These are phyloP conservation scores for Neonectria sp. DNA, from an alignment of 2,329 filamentous ascomycete genomes.

Conservation along the genomic window DNA sequence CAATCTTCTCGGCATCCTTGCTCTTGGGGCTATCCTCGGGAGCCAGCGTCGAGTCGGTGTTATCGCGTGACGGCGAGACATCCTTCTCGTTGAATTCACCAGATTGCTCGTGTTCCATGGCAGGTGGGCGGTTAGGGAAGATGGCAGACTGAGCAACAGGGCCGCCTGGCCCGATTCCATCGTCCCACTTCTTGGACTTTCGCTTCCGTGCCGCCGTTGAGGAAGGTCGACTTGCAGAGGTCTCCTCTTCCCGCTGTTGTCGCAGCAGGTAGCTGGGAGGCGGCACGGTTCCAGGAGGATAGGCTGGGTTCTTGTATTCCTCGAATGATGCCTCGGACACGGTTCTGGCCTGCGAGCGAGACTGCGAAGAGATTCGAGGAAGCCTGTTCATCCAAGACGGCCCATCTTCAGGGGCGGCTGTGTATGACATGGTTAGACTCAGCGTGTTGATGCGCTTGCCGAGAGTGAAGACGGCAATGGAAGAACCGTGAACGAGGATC, in stretches of 20 bases:
- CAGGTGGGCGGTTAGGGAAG: conserved; percentile 70
- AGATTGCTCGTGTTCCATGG: conserved; percentile 41
- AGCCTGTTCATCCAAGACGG: conserved; percentile 96
- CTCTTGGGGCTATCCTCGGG: conserved; percentile 53
- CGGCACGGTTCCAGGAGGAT: conserved; percentile 79
- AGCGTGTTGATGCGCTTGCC: conserved; percentile 99
- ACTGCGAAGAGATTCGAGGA: conserved; percentile 77
- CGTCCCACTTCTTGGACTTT: conserved; percentile 78
- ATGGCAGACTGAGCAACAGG: conserved; percentile 94
- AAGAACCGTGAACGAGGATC: conserved; percentile 97
- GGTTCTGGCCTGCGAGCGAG: conserved; percentile 84
- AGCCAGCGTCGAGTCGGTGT: conserved; percentile 53
- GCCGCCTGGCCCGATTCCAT: conserved; percentile 84
- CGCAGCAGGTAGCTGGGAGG: conserved; percentile 82
- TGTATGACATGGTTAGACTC: conserved; percentile 96
- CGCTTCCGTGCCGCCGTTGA: conserved; percentile 74
- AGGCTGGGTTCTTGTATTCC: conserved; percentile 71
- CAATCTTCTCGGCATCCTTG: conserved; percentile 46
- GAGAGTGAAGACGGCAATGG: conserved; percentile 95
- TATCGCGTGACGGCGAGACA: conserved; percentile 49
- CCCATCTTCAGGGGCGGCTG: conserved; percentile 87
- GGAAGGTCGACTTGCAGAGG: conserved; percentile 69
- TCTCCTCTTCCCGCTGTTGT: conserved; percentile 84
- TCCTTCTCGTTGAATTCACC: conserved; percentile 48
- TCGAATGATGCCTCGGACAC: conserved; percentile 83